These are phyloP conservation scores for Aquilaria agallochum DNA, from an alignment of 441 rosid species.

Conservation along the genomic window DNA sequence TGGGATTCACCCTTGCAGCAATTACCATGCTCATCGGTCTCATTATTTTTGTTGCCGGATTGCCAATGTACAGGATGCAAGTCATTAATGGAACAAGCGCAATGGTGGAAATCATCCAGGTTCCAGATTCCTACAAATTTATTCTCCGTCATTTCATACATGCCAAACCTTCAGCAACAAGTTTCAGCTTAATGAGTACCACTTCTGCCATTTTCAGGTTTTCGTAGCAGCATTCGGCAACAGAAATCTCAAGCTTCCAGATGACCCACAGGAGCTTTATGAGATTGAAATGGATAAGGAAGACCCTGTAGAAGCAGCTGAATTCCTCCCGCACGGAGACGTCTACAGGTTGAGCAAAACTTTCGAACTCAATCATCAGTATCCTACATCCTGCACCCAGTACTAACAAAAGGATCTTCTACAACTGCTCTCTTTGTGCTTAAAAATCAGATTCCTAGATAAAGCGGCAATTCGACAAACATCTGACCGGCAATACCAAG, in stretches of 20 bases:
- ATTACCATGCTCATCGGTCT: slow-evolving; percentile 31
- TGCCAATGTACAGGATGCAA: slow-evolving; percentile 45
- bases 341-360: slow-evolving; percentile 30
- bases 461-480: slow-evolving; percentile 47
- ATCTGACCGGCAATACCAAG: not conserved
- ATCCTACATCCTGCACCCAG: too few relatives aligned
- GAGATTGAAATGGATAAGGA: slow-evolving; percentile 41
- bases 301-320: slow-evolving; percentile 26
- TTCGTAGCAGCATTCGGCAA: slow-evolving; percentile 46
- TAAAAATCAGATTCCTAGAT: slow-evolving; percentile 39
- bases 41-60: slow-evolving; percentile 31
- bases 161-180: too few relatives aligned
- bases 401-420: too few relatives aligned
- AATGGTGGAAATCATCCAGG: slow-evolving; percentile 47
- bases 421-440: not conserved
- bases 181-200: too few relatives aligned
- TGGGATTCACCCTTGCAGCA: slow-evolving; percentile 41
- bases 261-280: slow-evolving; percentile 39
- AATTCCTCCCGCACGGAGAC: slow-evolving; percentile 45
- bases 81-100: slow-evolving; percentile 34
- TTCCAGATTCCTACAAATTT: not conserved
- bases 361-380: too few relatives aligned
- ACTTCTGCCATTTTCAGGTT: slow-evolving; percentile 25
- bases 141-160: too few relatives aligned
- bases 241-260: slow-evolving; percentile 44